These are phyloP conservation scores for Parafenestella ontariensis DNA, from an alignment of 2,329 filamentous ascomycete species.

Conservation along the genomic window DNA sequence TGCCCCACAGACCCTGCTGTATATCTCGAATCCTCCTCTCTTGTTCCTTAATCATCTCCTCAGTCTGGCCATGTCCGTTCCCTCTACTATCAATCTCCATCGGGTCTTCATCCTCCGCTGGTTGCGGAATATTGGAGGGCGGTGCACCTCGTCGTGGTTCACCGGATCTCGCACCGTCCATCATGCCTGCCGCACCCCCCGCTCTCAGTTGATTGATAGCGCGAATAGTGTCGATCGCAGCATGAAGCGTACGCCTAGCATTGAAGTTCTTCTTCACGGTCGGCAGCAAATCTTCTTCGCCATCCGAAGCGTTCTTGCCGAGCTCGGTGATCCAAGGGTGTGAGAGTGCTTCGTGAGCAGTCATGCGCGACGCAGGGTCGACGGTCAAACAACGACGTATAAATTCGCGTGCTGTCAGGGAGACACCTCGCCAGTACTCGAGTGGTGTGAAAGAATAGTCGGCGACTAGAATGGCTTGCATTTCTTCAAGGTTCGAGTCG, in stretches of 20 bases:
- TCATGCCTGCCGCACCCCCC: conserved; percentile 64
- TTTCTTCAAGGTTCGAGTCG: conserved; percentile 97
- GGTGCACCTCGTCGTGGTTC: conserved; percentile 57
- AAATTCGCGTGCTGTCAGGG: conserved; percentile 82
- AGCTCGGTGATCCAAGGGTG: conserved; percentile 70
- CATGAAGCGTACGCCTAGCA: conserved; percentile 68
- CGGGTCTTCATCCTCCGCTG: conserved; percentile 43
- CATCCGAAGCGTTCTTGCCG: conserved; percentile 52
- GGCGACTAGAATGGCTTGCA: conserved; percentile 97
- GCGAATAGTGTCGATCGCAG: conserved; percentile 71
- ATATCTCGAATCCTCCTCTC: conserved; percentile 66
- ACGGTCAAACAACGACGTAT: conserved; percentile 91
- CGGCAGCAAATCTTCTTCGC: conserved; percentile 64
- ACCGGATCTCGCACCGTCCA: conserved; percentile 66
- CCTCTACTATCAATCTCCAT: conserved; percentile 63
- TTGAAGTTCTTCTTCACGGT: conserved; percentile 76
- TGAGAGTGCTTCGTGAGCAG: conserved; percentile 77
- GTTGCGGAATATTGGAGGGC: conserved; percentile 43
- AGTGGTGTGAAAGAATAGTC: conserved; percentile 95
- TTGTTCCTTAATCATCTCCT: conserved; percentile 67
- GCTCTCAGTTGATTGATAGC: conserved; percentile 72
- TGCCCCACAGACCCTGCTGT: conserved; percentile 63
- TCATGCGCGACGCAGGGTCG: conserved; percentile 86
- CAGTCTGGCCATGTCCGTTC: conserved; percentile 67
- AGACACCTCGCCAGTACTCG: conserved; percentile 97